Conservation (phyloP, 108 stramenopile species). For the Skeletonema grethae region DNA sequence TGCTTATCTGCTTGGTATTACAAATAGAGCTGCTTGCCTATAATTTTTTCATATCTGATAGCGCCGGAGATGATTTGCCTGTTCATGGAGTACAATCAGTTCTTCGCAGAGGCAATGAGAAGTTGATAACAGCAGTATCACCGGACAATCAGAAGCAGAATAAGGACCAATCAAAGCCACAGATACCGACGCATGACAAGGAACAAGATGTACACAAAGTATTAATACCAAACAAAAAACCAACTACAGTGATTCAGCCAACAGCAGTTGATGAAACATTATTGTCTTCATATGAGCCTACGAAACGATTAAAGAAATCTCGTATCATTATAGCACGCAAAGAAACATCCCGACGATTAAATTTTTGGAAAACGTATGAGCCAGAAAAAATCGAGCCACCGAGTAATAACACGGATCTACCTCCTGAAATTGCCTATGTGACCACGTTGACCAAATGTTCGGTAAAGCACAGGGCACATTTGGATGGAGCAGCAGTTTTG, state of each 20-base stretch:
- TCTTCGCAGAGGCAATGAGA: neutral
- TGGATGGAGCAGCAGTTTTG: constrained; percentile 50
- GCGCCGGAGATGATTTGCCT: neutral
- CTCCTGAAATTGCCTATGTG: constrained; percentile 39
- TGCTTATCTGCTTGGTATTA: neutral
- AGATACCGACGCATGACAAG: neutral
- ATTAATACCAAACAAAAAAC: constrained; percentile 1
- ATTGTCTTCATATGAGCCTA: constrained; percentile 16
- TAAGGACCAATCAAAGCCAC: neutral
- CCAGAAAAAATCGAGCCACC: constrained; percentile 37
- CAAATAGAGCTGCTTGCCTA: neutral
- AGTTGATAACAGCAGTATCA: neutral
- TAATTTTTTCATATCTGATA: neutral
- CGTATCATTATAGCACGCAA: constrained; percentile 3
- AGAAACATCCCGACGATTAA: constrained; percentile 6
- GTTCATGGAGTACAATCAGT: constrained; percentile 1
- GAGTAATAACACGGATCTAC: constrained; percentile 11
- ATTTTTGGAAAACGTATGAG: constrained; percentile 30
- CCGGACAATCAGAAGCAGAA: neutral
- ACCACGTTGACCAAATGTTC: constrained; percentile 39
- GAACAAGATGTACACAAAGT: neutral
- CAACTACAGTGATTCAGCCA: neutral
- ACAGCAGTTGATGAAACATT: neutral
- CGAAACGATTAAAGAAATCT: neutral
- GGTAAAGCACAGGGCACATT: neutral